These are phyloP conservation scores for Solanum gracilifrons DNA, from an alignment of 257 asterid genomes.

Conservation along the genomic window DNA sequence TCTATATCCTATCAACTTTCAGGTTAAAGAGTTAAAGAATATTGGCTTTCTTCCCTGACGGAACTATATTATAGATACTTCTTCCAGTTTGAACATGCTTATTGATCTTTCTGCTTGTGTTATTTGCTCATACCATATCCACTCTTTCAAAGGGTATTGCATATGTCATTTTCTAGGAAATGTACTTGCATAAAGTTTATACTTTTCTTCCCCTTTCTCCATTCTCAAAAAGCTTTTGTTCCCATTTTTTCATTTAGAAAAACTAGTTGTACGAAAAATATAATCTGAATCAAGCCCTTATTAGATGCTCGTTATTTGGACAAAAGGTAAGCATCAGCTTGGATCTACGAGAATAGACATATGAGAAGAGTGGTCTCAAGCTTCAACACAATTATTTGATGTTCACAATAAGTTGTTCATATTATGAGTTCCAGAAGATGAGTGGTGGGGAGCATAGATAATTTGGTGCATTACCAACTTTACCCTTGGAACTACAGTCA, in stretches of 20 bases:
- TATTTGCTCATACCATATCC: background rate
- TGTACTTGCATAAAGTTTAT: background rate
- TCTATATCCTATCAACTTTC: background rate
- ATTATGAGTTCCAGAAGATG: background rate
- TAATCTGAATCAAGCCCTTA: background rate
- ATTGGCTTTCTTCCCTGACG: background rate
- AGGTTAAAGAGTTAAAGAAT: background rate
- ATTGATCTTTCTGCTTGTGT: background rate
- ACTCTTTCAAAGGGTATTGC: background rate
- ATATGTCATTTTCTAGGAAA: background rate
- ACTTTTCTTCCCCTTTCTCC: background rate
- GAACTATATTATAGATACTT: background rate
- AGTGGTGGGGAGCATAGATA: background rate
- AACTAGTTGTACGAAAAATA: background rate
- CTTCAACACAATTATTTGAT: background rate
- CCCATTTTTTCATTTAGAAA: background rate
- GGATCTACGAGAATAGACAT: background rate
- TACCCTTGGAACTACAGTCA: background rate
- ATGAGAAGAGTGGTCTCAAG: background rate
- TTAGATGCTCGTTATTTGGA: background rate
- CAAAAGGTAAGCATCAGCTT: background rate
- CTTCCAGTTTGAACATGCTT: background rate
- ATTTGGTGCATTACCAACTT: background rate
- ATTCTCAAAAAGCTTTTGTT: background rate
- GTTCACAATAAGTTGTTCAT: background rate